Percentiles rank a stretch among this genome's conserved stretches.
These are phyloP conservation scores for Decorospora gaudefroyi DNA, from an alignment of 2,329 filamentous ascomycete species.

Conservation along the genomic window DNA sequence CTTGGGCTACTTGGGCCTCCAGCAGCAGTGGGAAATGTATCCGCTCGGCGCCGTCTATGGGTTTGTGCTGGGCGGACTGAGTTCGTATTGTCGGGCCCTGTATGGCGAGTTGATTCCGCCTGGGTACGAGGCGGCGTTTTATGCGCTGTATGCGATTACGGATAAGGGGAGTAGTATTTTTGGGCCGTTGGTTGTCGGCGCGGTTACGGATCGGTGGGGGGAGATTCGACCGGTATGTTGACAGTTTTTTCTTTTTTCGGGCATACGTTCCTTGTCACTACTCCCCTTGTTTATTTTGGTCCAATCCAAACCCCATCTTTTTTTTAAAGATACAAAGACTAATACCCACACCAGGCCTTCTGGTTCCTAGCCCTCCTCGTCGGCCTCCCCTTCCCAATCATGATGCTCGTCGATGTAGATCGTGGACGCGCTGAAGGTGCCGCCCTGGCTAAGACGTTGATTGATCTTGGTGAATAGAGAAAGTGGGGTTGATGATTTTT, in stretches of 20 bases:
- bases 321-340: no score
- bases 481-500: no score
- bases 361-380: constrained; percentile 89
- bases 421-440: constrained; percentile 52
- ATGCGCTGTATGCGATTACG: constrained; percentile 94
- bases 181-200: constrained; percentile 89
- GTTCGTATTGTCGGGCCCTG: constrained; percentile 87
- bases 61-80: constrained; percentile 89
- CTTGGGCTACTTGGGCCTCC: constrained; percentile 80
- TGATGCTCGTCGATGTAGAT: constrained; percentile 84
- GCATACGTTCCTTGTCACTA: no score
- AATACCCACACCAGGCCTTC: constrained; percentile 63
- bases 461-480: no score
- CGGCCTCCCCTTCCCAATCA: constrained; percentile 78
- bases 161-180: constrained; percentile 96
- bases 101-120: constrained; percentile 94
- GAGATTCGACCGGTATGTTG: constrained; percentile 54
- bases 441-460: constrained; percentile 49
- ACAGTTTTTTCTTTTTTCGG: not conserved
- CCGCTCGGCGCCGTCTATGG: constrained; percentile 88
- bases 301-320: no score
- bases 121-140: constrained; percentile 94
- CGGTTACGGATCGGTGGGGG: constrained; percentile 75
- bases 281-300: no score
- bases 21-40: constrained; percentile 97